Percentiles rank a stretch among this genome's conserved stretches.
phyloP scores from a whole-genome alignment of 2,329 filamentous ascomycete genomes.

The Colletotrichum sp. region DNA sequence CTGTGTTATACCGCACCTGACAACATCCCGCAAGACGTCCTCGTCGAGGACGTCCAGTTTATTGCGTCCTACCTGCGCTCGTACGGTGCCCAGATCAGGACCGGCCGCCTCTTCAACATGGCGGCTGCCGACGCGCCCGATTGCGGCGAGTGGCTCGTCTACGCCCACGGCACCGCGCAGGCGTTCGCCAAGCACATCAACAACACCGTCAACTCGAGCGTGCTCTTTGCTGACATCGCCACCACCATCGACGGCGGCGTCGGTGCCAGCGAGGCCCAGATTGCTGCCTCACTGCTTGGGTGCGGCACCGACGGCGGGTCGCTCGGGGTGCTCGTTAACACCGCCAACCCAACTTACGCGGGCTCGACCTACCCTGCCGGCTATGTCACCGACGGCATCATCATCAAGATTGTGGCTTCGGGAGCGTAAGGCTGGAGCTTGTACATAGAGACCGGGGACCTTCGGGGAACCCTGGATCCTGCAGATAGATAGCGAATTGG shows the following conservation, averaged over 20 bases:
- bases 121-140: constrained; percentile 8
- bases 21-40: not conserved
- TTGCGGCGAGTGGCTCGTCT: constrained; percentile 26
- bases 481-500: not conserved
- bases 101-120: constrained; percentile 21
- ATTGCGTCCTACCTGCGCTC: not conserved
- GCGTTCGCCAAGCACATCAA: not conserved
- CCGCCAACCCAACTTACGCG: not conserved
- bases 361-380: not conserved
- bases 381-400: not conserved
- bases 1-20: not conserved
- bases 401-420: not conserved
- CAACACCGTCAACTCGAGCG: not conserved
- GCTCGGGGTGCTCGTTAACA: not conserved
- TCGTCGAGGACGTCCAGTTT: not conserved
- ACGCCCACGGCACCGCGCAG: not conserved
- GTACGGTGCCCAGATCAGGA: not conserved
- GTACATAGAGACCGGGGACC: not conserved
- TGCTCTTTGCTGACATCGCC: not conserved
- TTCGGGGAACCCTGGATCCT: not conserved
- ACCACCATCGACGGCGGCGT: not conserved
- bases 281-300: not conserved
- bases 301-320: not conserved
- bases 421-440: not conserved
- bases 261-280: not conserved